Conservation (phyloP, 176 grass and related monocot species). For the Avena eriantha region DNA sequence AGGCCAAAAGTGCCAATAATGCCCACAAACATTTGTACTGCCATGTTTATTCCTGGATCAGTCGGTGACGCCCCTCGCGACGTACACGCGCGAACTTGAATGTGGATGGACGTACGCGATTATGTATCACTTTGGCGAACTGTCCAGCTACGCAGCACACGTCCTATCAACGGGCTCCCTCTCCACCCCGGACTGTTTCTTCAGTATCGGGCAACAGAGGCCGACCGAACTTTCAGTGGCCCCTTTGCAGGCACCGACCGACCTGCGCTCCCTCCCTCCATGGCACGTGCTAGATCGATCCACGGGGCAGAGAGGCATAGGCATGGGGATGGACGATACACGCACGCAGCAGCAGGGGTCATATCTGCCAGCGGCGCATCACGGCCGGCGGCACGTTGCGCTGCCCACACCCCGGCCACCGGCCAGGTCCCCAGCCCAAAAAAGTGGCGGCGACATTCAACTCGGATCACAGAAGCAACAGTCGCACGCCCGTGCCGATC, state of each 20-base stretch:
- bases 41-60: background rate
- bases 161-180: background rate
- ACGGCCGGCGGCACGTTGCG: background rate
- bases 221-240: background rate
- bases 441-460: conserved; percentile 1
- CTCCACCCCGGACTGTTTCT: background rate
- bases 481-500: conserved; percentile 1
- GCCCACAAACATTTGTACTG: background rate
- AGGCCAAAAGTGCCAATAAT: background rate
- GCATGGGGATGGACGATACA: background rate
- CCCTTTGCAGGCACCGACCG: background rate
- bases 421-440: background rate
- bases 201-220: background rate
- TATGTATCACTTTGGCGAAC: background rate
- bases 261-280: background rate
- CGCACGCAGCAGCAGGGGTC: background rate
- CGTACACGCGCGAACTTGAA: background rate
- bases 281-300: conserved; percentile 2
- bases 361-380: background rate
- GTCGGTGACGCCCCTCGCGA: background rate
- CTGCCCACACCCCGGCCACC: background rate
- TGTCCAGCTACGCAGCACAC: background rate
- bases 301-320: background rate
- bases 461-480: background rate
- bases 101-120: background rate